Evolutionary conservation across 1,284 basidiomycete genomes (phyloP), one percentile per base, ranked within the genome.

Genomic region (Malassezia japonica): DNA sequence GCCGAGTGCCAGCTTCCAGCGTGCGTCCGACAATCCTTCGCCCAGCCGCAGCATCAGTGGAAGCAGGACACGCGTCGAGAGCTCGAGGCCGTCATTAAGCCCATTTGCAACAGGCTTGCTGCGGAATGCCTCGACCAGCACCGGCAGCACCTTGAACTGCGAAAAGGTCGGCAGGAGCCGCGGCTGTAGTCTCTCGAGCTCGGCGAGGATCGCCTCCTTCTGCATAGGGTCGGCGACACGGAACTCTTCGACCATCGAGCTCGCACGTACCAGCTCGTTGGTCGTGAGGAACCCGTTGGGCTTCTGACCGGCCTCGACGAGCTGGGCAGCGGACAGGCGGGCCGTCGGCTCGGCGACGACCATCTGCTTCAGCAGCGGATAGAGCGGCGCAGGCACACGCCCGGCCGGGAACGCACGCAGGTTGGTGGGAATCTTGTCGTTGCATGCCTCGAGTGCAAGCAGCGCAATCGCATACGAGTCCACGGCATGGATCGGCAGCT

Each of bases 241-340:
- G 71, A 98, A 96, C 55, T 84, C 84, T 61, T 94, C 90, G 18
- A 98, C 76, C 0, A 87, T 85, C 31, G 81, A 76, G 40, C 90
- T 90, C 2, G 95, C 82, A 69, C 84, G 83, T 35, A 91, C 84
- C 4, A 98, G 78, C 21, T 82, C 79, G 73, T 98, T 99, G 24
- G 78, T 78, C 2, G 79, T 77, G 75, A 95, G 96, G 75, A 94
- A 95, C 0, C 89, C 89, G 0, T 66, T 68, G 7, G 66, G 62
- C 9, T 61, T 58, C 39, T 61, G 78, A 69, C 55, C 70, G 2
- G 59, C 57, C 18, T 58, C 54, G 35, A 62, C 52, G 0, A 64
- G 45, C 23, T 52, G 54, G 2, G 59, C 58, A 0, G 85, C 79
- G 0, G 83, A 80, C 61, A 90, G 76, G 20, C 94, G 81, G 0